Conservation (phyloP, 495 filamentous ascomycete species). For the Cairneyella variabilis region DNA sequence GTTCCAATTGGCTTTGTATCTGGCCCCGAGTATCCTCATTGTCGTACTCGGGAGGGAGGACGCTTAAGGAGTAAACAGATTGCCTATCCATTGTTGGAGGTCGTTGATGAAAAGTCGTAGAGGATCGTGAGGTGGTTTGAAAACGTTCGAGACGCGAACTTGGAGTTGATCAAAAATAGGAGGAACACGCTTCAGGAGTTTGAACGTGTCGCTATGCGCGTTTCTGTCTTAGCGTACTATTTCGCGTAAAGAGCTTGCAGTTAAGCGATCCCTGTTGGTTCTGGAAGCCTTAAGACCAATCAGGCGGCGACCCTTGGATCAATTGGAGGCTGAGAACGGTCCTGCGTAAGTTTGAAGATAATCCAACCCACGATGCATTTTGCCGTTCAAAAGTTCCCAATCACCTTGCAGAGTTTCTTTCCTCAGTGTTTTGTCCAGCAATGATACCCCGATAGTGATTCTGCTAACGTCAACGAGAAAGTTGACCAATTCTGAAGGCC, state of each 20-base stretch:
- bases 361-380: no score
- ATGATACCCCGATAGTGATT: slow-evolving; percentile 27
- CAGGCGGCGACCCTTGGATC: not conserved
- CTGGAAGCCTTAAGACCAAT: no score
- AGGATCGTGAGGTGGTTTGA: slow-evolving; percentile 13
- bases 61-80: slow-evolving; percentile 76
- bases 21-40: slow-evolving; percentile 51
- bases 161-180: slow-evolving; percentile 3
- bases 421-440: slow-evolving; percentile 8
- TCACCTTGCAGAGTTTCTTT: not conserved
- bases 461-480: slow-evolving; percentile 5
- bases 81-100: slow-evolving; percentile 71
- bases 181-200: slow-evolving; percentile 21
- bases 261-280: slow-evolving; percentile 1
- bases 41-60: slow-evolving; percentile 63
- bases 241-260: slow-evolving; percentile 47
- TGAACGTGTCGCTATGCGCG: not conserved
- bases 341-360: no score
- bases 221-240: slow-evolving; percentile 10
- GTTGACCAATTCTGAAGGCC: slow-evolving; percentile 23
- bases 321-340: slow-evolving; percentile 8
- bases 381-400: not conserved
- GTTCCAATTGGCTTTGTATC: slow-evolving; percentile 60
- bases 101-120: not conserved
- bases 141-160: not conserved